Evolutionary conservation across 306 rosid genomes (phyloP).

Genomic region (Cajanus cajan): DNA sequence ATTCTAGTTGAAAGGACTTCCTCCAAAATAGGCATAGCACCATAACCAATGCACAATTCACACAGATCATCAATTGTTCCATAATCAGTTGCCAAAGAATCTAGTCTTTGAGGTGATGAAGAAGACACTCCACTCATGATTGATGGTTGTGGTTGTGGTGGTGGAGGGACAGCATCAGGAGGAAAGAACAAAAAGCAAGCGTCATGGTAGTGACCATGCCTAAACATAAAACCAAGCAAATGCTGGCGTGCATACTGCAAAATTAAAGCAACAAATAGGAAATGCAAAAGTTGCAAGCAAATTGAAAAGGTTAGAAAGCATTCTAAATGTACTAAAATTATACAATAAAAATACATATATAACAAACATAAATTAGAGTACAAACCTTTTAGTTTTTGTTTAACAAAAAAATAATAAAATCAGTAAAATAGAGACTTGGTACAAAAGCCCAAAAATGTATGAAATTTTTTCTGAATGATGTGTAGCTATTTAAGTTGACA

Average conservation of each 20-base stretch:
- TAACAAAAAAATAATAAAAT: not conserved
- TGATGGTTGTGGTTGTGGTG: constrained; percentile 70
- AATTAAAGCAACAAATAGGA: constrained; percentile 30
- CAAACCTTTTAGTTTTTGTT: not conserved
- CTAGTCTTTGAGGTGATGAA: constrained; percentile 87
- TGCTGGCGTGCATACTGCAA: constrained; percentile 92
- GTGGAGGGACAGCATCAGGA: constrained; percentile 71
- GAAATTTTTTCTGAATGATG: constrained; percentile 13
- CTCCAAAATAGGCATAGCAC: constrained; percentile 81
- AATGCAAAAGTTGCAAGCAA: constrained; percentile 19
- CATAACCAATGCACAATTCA: constrained; percentile 83
- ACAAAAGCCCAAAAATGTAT: constrained; percentile 3
- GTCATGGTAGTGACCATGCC: constrained; percentile 82
- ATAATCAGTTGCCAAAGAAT: constrained; percentile 81
- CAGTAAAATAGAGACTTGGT: not conserved
- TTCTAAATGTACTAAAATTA: not conserved
- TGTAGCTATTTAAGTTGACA: not conserved
- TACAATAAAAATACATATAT: not conserved
- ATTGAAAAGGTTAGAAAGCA: not conserved
- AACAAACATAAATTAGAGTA: not conserved
- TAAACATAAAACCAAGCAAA: constrained; percentile 90
- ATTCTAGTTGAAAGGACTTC: constrained; percentile 84
- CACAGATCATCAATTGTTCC: constrained; percentile 91
- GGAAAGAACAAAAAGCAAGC: constrained; percentile 91
- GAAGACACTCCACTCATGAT: constrained; percentile 61